A percentile compares a stretch with the other conserved stretches of the same genome.
Conservation (phyloP, 2,329 filamentous ascomycete species). For the Paraphaeosphaeria sporulosa region DNA sequence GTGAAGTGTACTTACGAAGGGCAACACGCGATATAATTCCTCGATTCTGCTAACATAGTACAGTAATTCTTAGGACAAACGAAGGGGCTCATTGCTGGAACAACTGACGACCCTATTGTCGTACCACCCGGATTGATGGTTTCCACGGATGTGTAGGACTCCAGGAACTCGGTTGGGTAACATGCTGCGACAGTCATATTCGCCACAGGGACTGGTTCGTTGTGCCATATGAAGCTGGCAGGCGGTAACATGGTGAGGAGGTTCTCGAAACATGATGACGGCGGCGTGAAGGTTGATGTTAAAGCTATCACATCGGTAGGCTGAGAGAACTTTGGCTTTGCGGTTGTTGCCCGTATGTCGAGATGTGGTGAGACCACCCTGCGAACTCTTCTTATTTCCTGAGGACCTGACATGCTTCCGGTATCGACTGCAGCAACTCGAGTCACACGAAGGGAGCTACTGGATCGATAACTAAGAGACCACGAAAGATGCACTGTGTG, state of each 20-base stretch:
- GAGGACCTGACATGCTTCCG: background rate
- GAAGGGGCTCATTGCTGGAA: slow-evolving; percentile 36
- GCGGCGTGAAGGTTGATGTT: slow-evolving; percentile 35
- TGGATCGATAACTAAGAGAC: background rate
- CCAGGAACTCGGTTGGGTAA: slow-evolving; percentile 34
- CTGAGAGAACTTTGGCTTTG: slow-evolving; percentile 14
- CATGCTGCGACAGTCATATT: slow-evolving; percentile 30
- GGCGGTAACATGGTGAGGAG: slow-evolving; percentile 32
- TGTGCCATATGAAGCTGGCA: slow-evolving; percentile 35
- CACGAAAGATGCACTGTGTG: background rate
- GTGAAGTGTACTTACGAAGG: slow-evolving; percentile 26
- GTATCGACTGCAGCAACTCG: background rate
- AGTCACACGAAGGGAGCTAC: background rate
- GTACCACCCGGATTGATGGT: slow-evolving; percentile 17
- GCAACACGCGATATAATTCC: slow-evolving; percentile 40
- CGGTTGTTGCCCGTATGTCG: background rate
- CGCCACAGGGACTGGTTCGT: slow-evolving; percentile 33
- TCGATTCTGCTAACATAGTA: slow-evolving; percentile 24
- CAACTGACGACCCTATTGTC: slow-evolving; percentile 21
- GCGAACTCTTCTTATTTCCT: background rate
- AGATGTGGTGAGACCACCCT: slow-evolving; percentile 1
- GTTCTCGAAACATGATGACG: slow-evolving; percentile 33
- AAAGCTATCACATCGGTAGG: slow-evolving; percentile 26
- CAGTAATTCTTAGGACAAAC: slow-evolving; percentile 36
- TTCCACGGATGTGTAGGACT: slow-evolving; percentile 26